phyloP scores from a whole-genome alignment of 23 red algal genomes.

The Gracilaria domingensis region DNA sequence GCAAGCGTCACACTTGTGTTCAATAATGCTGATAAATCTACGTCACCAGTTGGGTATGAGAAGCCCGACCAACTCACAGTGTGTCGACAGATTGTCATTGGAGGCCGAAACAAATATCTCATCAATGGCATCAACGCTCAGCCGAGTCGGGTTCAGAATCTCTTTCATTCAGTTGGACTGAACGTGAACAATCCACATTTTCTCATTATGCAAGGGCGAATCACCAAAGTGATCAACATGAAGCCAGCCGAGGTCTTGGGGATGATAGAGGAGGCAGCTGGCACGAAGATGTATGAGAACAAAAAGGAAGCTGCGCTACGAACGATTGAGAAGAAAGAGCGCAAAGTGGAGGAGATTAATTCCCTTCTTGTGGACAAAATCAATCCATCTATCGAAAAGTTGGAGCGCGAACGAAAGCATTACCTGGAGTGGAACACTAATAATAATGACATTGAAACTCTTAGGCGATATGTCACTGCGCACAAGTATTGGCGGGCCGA shows the following conservation, averaged over 20 bases:
- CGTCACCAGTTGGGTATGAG: slow-evolving; percentile 94
- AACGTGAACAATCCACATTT: slow-evolving; percentile 99
- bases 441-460: slow-evolving; percentile 78
- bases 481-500: slow-evolving; percentile 51
- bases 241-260: slow-evolving; percentile 91
- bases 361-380: slow-evolving; percentile 86
- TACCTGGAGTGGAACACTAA: slow-evolving; percentile 89
- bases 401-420: slow-evolving; percentile 84
- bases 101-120: slow-evolving; percentile 96
- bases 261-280: slow-evolving; percentile 99
- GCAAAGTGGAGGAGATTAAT: slow-evolving; percentile 99
- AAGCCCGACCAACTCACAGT: slow-evolving; percentile 80
- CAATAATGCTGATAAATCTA: slow-evolving; percentile 82
- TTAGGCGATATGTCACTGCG: slow-evolving; percentile 70
- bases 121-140: slow-evolving; percentile 97
- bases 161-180: slow-evolving; percentile 98
- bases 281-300: slow-evolving; percentile 98
- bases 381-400: slow-evolving; percentile 84
- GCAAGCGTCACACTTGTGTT: slow-evolving; percentile 96
- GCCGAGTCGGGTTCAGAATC: slow-evolving; percentile 85
- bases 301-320: slow-evolving; percentile 91
- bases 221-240: slow-evolving; percentile 99
- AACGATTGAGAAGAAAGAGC: slow-evolving; percentile 97
- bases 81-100: slow-evolving; percentile 85
- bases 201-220: slow-evolving; percentile 99